Evolutionary conservation across 345 rosid species (phyloP), one percentile per base, ranked within the genome.

Genomic region (Pugionium dolabratum): DNA sequence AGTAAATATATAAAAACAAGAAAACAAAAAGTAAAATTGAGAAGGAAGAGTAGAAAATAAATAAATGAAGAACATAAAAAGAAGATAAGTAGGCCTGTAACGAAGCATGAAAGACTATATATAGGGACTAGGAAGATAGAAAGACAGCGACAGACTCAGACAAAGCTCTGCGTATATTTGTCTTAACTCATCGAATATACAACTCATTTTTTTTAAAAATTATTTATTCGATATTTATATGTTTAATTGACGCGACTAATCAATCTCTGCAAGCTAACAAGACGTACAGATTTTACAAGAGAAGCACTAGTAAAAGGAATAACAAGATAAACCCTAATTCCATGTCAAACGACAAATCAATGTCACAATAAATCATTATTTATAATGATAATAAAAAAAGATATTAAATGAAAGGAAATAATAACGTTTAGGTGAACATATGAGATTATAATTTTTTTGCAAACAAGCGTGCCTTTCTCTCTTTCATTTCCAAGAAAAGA

Each of bases 401-500:
- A 43, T 41, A 50, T 42, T 66, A 53, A 67, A 46, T 59, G 36
- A 59, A 52, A 57, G n/a, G 26, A 47, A 71, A 43, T 54, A 47
- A 71, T 18, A 63, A 67, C 53, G 50, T 11, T 25, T 4, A 67
- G 73, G 50, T 71, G 60, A 69, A 74, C 81, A 70, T 18, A 18
- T 70, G 59, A 80, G 71, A 77, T 67, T 48, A 73, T 59, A 67
- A 76, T 55, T 43, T 18, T 18, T 18, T 70, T 66, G 69, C 73
- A 55, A 52, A 69, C 69, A 73, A 75, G 86, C 85, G 74, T 82
- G 82, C 67, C 70, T 59, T 51, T 66, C 69, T 79, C 76, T 83
- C 89, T 87, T 84, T 83, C 93, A 89, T 87, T 92, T 82, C 96
- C 91, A 80, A 87, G 92, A 86, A 86, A 82, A 74, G 66, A 48